A percentile compares a stretch with the other conserved stretches of the same genome.
phyloP scores from a whole-genome alignment of 169 alveolate genomes.

The Babesia divergens region DNA sequence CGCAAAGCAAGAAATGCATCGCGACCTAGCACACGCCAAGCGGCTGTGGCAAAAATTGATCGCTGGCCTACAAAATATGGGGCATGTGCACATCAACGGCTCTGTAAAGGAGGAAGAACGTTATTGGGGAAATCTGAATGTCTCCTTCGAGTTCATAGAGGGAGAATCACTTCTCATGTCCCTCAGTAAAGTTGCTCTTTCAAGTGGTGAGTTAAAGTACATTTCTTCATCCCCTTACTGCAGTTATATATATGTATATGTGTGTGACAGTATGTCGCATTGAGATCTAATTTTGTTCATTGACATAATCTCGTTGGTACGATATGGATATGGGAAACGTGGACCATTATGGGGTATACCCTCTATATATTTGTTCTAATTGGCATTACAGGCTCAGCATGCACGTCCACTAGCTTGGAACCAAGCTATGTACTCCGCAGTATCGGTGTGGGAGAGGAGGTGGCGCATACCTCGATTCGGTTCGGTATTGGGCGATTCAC shows the following conservation, averaged over 20 bases:
- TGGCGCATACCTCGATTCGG: conserved; percentile 96
- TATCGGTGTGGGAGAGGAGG: conserved; percentile 93
- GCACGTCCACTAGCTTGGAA: conserved; percentile 87
- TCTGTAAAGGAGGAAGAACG: conserved; percentile 70
- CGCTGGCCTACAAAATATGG: conserved; percentile 65
- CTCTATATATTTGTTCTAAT: background rate
- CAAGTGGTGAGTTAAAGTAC: conserved; percentile 79
- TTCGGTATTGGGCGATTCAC: conserved; percentile 97
- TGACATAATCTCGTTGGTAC: background rate
- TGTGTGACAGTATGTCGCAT: background rate
- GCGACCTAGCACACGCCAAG: conserved; percentile 87
- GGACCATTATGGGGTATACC: background rate
- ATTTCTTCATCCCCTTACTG: conserved; percentile 43
- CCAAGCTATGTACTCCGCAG: conserved; percentile 93
- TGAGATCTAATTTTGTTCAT: background rate
- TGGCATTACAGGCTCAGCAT: conserved; percentile 84
- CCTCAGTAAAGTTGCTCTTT: conserved; percentile 80
- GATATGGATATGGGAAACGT: background rate
- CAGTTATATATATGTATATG: background rate
- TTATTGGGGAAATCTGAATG: conserved; percentile 90
- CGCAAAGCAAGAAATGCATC: conserved; percentile 88
- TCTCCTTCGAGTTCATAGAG: conserved; percentile 92
- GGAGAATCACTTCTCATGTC: conserved; percentile 91
- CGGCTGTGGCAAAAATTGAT: conserved; percentile 79
- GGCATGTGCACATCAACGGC: conserved; percentile 85